Evolutionary conservation across 768 basidiomycete genomes (phyloP), one percentile per base, ranked within the genome.

Genomic region (Naganishia kalamii): DNA sequence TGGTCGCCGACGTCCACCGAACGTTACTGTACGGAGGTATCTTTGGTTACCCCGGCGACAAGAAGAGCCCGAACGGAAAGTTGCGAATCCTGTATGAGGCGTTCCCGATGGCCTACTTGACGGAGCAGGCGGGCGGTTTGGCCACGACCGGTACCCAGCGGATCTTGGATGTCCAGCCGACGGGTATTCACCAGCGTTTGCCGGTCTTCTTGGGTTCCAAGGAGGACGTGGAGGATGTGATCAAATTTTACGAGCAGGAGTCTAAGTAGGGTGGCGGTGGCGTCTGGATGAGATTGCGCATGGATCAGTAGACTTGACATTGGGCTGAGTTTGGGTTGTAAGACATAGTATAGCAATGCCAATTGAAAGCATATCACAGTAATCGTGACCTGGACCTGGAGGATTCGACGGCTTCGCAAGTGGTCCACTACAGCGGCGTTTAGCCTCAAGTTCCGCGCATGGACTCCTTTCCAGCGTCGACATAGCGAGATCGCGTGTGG

Each of bases 11-110:
- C 79, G 94, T 97, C 27, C 76, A 77, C 68, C 64, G 64, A 65
- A 65, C 46, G 6, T 80, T 99, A 33, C 82, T 99, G 3, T 99
- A 99, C 74, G 96, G 96, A 25, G 96, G 96, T 46, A 98, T 99
- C 73, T 99, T 99, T 72, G 94, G 92, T 10, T 99, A 99, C 78
- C 96, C 96, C 8, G 87, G 87, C 74, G 96, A 99, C 81, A 96
- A 90, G 84, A 98, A 98, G 84, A 89, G 85, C 33, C 11, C 44
- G 41, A 35, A 61, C 40, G 94, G 96, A 50, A 99, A 99, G 81
- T 82, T 99, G 71, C 84, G 96, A 74, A 80, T 98, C 75, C 81
- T 99, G 49, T 99, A 98, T 71, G 96, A 98, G 80, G 94, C 91
- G 3, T 97, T 96, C 83, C 94, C 93, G 21, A 96, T 97, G 93